A percentile compares a stretch with the other conserved stretches of the same genome.
phyloP scores from a whole-genome alignment of 2,329 filamentous ascomycete genomes.

The Paramyrothecium sp. region DNA sequence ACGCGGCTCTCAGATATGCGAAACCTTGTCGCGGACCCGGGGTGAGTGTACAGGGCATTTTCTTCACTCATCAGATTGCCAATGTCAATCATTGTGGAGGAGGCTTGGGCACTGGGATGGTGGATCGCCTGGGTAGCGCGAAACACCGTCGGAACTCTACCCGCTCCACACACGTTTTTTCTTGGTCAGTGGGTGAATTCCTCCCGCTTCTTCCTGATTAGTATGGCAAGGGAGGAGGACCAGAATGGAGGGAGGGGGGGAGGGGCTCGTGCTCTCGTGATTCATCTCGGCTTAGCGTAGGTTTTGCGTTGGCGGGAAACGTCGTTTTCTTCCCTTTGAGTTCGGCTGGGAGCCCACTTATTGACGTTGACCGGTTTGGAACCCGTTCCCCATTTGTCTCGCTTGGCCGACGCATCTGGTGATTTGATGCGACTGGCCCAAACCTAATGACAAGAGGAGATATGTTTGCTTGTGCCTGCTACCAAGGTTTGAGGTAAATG shows the following conservation, averaged over 20 bases:
- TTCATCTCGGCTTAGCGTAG: too few relatives aligned
- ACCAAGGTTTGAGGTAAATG: too few relatives aligned
- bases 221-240: background rate
- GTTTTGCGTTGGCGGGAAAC: too few relatives aligned
- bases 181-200: too few relatives aligned
- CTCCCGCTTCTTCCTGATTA: background rate
- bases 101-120: background rate
- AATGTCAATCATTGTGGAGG: background rate
- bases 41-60: too few relatives aligned
- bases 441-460: too few relatives aligned
- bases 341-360: too few relatives aligned
- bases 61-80: background rate
- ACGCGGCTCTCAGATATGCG: background rate
- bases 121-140: background rate
- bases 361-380: too few relatives aligned
- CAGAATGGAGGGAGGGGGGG: background rate
- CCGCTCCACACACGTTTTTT: background rate
- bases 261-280: background rate
- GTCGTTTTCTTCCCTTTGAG: too few relatives aligned
- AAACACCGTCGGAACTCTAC: background rate
- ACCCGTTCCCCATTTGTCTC: too few relatives aligned
- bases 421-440: background rate
- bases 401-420: too few relatives aligned
- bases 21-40: background rate
- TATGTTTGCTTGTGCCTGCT: too few relatives aligned